Base-by-base conservation (phyloP, 352 stramenopile species). In the Paralagenidium karlingii region DNA sequence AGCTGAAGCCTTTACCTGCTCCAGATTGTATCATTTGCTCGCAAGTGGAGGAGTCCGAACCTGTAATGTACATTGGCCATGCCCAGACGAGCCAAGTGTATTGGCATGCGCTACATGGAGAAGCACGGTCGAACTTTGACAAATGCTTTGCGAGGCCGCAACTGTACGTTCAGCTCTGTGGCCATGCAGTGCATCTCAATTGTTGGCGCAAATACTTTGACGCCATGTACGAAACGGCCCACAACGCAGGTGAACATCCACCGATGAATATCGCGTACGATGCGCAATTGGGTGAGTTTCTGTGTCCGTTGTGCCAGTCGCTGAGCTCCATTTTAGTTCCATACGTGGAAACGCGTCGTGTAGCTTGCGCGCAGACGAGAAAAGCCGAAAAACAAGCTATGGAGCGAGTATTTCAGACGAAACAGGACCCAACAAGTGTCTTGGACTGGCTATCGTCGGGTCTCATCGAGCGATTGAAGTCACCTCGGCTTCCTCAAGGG, bases 291-390 rank as follows among this genome's bases (percentile, higher is more conserved):
- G 69, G 75, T 10, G 83, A 96, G 52, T 95, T 94, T 38, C 56
- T 95, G 11, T 96, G 85, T 33, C 85, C 85, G 4, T 51, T 96
- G 12, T 96, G 85, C 41, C 90, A 96, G 47, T 63, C 67, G 11
- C 62, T 96, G 12, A 93, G 79, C 47, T 95, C 88, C n/a, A 85
- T 91, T 55, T 58, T 95, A 2, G 62, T 96, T 22, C 83, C 83
- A 9, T 80, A 83, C 38, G 43, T 94, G 4, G 56, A 68, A 0
- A 55, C 81, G 30, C 78, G 58, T 43, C 45, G 50, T 83, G 21
- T 82, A 70, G 21, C 55, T 63, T 7, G 55, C 62, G 26, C 68
- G 83, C 27, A 70, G 69, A 18, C 55, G 81, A 24, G 53, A 54
- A 1, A 63, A 73, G 13, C 28, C 28, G 28, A 33, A 20, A 68